Percentiles rank a stretch among this genome's conserved stretches.
Conservation (phyloP, 306 rosid genomes). For the Cicer arietinum region DNA sequence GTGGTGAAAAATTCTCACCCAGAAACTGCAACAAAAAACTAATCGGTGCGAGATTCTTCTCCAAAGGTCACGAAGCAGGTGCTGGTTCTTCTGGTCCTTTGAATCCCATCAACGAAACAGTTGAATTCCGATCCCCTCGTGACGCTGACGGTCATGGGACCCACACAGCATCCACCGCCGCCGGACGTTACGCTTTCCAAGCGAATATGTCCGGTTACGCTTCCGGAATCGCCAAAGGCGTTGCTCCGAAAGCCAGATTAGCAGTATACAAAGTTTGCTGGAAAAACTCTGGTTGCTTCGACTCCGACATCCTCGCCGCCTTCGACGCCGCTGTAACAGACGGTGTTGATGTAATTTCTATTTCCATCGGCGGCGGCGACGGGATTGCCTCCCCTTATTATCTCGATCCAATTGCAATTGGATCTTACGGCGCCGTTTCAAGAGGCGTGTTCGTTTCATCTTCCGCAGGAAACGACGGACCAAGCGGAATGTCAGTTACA, state of each 20-base stretch:
- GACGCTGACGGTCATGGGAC: conserved; percentile 97
- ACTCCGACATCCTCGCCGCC: conserved; percentile 83
- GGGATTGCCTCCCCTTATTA: conserved; percentile 79
- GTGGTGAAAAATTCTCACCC: conserved; percentile 62
- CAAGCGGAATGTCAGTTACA: conserved; percentile 80
- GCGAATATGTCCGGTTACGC: conserved; percentile 90
- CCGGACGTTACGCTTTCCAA: conserved; percentile 68
- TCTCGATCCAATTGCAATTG: conserved; percentile 89
- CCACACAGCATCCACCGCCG: conserved; percentile 92
- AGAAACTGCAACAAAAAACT: conserved; percentile 71
- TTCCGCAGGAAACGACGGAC: conserved; percentile 88
- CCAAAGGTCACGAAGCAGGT: conserved; percentile 81
- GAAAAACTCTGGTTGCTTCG: conserved; percentile 85
- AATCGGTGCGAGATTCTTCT: conserved; percentile 79
- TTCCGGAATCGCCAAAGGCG: conserved; percentile 81
- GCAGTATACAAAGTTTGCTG: conserved; percentile 93
- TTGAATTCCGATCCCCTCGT: conserved; percentile 82
- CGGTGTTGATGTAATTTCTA: conserved; percentile 85
- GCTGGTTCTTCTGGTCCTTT: conserved; percentile 57
- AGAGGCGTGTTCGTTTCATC: conserved; percentile 79
- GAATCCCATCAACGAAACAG: conserved; percentile 64
- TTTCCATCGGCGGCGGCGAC: conserved; percentile 87
- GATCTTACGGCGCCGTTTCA: conserved; percentile 80
- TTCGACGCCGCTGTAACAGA: conserved; percentile 76
- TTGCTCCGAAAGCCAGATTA: conserved; percentile 85